Evolutionary conservation across 2,329 filamentous ascomycete species (phyloP).

Genomic region (Fusarium torreyae): DNA sequence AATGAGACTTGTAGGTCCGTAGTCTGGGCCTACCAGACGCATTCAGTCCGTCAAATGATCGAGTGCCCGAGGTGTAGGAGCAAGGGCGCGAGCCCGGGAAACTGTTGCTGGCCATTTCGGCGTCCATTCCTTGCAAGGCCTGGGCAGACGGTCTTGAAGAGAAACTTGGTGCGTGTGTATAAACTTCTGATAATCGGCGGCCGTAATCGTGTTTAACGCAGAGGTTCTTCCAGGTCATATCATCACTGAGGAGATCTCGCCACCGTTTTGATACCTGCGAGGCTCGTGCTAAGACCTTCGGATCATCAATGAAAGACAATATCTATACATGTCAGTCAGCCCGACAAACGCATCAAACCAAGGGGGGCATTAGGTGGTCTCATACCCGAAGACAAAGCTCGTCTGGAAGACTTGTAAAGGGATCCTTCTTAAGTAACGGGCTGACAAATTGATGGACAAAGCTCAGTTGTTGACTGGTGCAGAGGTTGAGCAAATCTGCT

Average conservation of each 20-base stretch:
- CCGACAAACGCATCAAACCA: background rate
- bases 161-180: slow-evolving; percentile 52
- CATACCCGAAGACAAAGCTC: slow-evolving; percentile 91
- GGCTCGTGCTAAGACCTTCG: slow-evolving; percentile 90
- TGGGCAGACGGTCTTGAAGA: slow-evolving; percentile 52
- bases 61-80: slow-evolving; percentile 58
- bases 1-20: slow-evolving; percentile 93
- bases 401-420: slow-evolving; percentile 91
- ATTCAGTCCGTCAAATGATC: slow-evolving; percentile 69
- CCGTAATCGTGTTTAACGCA: slow-evolving; percentile 96
- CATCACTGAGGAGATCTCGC: slow-evolving; percentile 93
- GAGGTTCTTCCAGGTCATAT: slow-evolving; percentile 98
- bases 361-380: slow-evolving; percentile 22
- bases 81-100: slow-evolving; percentile 62
- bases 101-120: slow-evolving; percentile 56
- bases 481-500: slow-evolving; percentile 91
- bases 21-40: slow-evolving; percentile 67
- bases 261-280: slow-evolving; percentile 97
- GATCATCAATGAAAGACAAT: slow-evolving; percentile 96
- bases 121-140: slow-evolving; percentile 54
- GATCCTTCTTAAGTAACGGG: slow-evolving; percentile 94
- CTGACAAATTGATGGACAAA: slow-evolving; percentile 98
- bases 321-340: slow-evolving; percentile 70
- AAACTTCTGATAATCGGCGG: slow-evolving; percentile 69
- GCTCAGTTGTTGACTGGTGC: slow-evolving; percentile 94